Evolutionary conservation across 75 land plant species (phyloP).

Genomic region (Gnetum montanum): DNA sequence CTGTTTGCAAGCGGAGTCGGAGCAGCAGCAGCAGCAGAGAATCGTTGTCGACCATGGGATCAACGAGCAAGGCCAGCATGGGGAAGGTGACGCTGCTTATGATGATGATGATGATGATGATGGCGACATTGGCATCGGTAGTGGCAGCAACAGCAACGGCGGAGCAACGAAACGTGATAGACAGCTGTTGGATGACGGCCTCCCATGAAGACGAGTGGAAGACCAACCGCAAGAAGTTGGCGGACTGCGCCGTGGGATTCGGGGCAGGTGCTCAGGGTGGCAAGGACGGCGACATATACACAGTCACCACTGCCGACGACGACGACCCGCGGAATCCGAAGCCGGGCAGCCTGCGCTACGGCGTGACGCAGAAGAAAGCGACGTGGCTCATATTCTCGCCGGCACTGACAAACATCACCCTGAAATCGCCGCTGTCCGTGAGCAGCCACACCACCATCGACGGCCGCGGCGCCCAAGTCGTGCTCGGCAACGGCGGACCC

Average conservation of each 20-base stretch:
- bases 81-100: too few relatives aligned
- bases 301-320: slow-evolving; percentile 43
- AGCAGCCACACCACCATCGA: slow-evolving; percentile 61
- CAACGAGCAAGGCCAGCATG: too few relatives aligned
- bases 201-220: slow-evolving; percentile 18
- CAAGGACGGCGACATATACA: slow-evolving; percentile 26
- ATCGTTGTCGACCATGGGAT: too few relatives aligned
- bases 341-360: slow-evolving; percentile 48
- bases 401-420: slow-evolving; percentile 40
- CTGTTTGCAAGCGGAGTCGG: too few relatives aligned
- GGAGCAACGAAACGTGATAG: slow-evolving; percentile 66
- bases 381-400: slow-evolving; percentile 44
- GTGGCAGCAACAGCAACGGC: too few relatives aligned
- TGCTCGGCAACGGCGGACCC: slow-evolving; percentile 31
- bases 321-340: slow-evolving; percentile 30
- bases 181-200: slow-evolving; percentile 53
- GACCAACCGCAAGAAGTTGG: slow-evolving; percentile 25
- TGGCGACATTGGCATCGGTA: too few relatives aligned
- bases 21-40: too few relatives aligned
- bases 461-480: slow-evolving; percentile 43
- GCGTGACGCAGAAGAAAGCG: slow-evolving; percentile 38
- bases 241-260: slow-evolving; percentile 47
- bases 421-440: slow-evolving; percentile 35
- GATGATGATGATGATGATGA: too few relatives aligned
- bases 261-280: slow-evolving; percentile 50